Evolutionary conservation across 495 filamentous ascomycete genomes (phyloP), one percentile per base, ranked within the genome.

Genomic region (Monascus purpureus): DNA sequence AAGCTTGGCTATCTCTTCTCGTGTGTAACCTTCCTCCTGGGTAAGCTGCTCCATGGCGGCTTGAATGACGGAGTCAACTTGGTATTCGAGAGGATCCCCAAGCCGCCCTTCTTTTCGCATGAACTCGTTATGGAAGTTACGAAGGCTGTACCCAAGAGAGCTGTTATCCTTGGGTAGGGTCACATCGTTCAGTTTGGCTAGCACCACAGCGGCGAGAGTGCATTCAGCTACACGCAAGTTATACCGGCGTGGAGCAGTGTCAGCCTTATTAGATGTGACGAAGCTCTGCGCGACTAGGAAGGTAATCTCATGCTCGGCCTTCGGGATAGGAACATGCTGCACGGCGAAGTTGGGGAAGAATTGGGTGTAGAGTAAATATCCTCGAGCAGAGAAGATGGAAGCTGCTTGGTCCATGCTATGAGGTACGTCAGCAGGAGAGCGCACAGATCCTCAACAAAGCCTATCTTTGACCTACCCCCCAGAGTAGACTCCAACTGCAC

Each of bases 221-320:
- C 84, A 92, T 54, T 96, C 90, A 6, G 95, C 90, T 1, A 97
- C 90, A 12, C 90, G 79, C 4, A 97, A 75, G 55, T 97, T 97
- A 65, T 96, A 97, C 63, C 83, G 83, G 33, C 85, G 75, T 1
- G 87, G 87, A 0, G 78, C 90, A 0, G 86, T 93, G 20, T 87
- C 80, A 50, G 92, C 83, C 56, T 97, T 97, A 60, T 96, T 83
- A 7, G 86, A 80, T 23, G 79, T 74, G 33, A 96, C 81, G 53
- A 94, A 94, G 32, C 79, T 86, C 50, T 96, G 88, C 13, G 88
- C 90, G 46, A 94, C 83, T 36, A 97, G 66, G 58, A 97, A 96
- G 36, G 74, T 80, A 27, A 94, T 71, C 36, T 87, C 82, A 6
- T 92, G 83, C 16, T 72, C 62, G 9, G 83, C 78, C 25, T 74